Conservation (phyloP, 2,329 filamentous ascomycete genomes). For the Leptographium radiaticola region DNA sequence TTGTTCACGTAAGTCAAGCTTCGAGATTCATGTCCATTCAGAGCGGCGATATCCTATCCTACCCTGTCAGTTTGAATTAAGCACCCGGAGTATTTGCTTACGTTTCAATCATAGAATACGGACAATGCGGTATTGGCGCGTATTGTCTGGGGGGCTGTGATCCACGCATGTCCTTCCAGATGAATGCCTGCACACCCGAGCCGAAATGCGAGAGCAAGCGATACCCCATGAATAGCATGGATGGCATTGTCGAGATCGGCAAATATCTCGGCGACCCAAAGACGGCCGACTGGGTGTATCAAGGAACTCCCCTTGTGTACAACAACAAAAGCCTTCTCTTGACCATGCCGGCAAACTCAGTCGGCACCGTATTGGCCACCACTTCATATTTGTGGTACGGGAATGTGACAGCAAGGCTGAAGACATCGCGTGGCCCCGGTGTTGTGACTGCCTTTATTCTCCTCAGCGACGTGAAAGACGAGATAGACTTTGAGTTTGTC, state of each 20-base stretch:
- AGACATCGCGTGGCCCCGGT: conserved; percentile 71
- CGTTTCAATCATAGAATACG: conserved; percentile 56
- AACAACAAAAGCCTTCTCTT: conserved; percentile 56
- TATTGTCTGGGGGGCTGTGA: conserved; percentile 96
- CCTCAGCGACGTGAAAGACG: conserved; percentile 90
- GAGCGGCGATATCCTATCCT: too few relatives aligned
- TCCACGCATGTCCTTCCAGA: conserved; percentile 65
- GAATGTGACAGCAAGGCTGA: conserved; percentile 73
- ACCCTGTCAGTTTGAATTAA: too few relatives aligned
- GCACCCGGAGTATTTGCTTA: too few relatives aligned
- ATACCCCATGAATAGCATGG: conserved; percentile 60
- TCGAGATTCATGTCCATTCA: too few relatives aligned
- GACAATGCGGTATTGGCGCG: conserved; percentile 82
- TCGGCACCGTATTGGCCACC: conserved; percentile 69
- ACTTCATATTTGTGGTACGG: conserved; percentile 96
- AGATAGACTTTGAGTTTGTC: conserved; percentile 95
- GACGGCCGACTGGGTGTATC: conserved; percentile 76
- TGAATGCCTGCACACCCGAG: conserved; percentile 74
- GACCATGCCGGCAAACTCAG: conserved; percentile 77
- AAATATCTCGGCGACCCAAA: conserved; percentile 78
- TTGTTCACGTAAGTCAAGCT: conserved; percentile 6
- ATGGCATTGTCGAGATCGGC: conserved; percentile 56
- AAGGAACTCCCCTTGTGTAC: conserved; percentile 59
- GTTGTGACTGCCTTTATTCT: conserved; percentile 97
- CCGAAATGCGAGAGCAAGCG: conserved; percentile 67